phyloP scores from a whole-genome alignment of 78 protist genomes.

The Andalucia godoyi region DNA sequence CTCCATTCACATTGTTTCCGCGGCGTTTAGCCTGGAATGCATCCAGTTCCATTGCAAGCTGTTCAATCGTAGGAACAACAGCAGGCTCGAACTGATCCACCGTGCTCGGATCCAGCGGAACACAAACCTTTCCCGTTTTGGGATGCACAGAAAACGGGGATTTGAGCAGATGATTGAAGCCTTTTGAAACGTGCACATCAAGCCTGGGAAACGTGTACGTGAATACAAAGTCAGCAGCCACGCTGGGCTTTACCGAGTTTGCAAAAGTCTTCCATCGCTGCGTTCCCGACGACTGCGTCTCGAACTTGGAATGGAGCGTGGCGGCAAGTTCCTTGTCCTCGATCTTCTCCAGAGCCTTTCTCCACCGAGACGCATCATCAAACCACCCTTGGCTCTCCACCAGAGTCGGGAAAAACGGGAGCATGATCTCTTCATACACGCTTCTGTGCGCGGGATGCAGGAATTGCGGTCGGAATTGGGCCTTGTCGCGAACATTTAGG shows the following conservation, averaged over 20 bases:
- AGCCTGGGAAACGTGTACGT: conserved; percentile 70
- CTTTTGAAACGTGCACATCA: conserved; percentile 82
- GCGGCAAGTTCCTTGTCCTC: neutral
- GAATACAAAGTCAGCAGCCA: too few relatives aligned
- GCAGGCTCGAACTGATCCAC: conserved; percentile 6
- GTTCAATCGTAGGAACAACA: conserved; percentile 27
- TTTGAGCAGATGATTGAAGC: conserved; percentile 90
- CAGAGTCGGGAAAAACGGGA: conserved; percentile 18
- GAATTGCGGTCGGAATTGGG: neutral
- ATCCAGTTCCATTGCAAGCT: too few relatives aligned
- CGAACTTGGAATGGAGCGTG: too few relatives aligned
- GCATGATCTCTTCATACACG: conserved; percentile 5
- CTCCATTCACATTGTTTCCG: too few relatives aligned
- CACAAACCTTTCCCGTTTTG: conserved; percentile 69
- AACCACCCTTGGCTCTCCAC: too few relatives aligned
- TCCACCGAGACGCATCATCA: too few relatives aligned
- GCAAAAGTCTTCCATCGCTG: neutral
- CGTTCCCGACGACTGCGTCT: neutral
- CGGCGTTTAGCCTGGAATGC: too few relatives aligned
- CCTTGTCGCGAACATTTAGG: conserved; percentile 3
- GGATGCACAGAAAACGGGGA: conserved; percentile 95
- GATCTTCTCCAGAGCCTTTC: neutral
- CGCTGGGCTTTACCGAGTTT: neutral
- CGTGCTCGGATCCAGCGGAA: conserved; percentile 19
- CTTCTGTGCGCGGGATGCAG: neutral